Evolutionary conservation across 176 grass and related monocot genomes (phyloP).

Genomic region (Leersia perrieri): DNA sequence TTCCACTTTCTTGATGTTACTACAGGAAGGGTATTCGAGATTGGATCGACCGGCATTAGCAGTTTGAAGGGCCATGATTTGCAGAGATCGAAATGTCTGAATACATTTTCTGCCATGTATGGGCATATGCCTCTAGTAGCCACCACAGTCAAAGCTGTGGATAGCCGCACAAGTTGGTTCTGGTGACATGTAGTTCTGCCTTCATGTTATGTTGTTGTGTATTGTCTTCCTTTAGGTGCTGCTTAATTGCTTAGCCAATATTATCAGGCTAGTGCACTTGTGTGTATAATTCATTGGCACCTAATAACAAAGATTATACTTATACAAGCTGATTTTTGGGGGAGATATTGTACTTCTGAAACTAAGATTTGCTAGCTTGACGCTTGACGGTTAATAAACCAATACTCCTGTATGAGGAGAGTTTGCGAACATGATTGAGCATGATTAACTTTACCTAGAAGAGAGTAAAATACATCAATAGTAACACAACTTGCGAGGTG

Average conservation of each 20-base stretch:
- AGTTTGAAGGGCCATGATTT: constrained; percentile 64
- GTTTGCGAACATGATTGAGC: too few relatives aligned
- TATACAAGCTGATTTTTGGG: constrained; percentile 9
- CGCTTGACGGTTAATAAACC: too few relatives aligned
- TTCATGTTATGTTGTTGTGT: not conserved
- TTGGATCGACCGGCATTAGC: constrained; percentile 84
- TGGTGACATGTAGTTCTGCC: constrained; percentile 57
- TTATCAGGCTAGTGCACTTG: constrained; percentile 20
- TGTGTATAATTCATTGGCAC: constrained; percentile 39
- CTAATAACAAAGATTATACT: constrained; percentile 1
- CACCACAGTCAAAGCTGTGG: constrained; percentile 70
- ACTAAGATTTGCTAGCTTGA: too few relatives aligned
- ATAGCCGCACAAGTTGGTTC: constrained; percentile 72
- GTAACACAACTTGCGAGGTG: too few relatives aligned
- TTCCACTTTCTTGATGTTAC: not conserved
- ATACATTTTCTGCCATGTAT: constrained; percentile 68
- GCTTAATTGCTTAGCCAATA: constrained; percentile 18
- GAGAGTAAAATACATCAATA: too few relatives aligned
- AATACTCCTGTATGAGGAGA: too few relatives aligned
- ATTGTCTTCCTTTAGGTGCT: not conserved
- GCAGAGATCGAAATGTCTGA: constrained; percentile 70
- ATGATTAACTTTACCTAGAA: too few relatives aligned
- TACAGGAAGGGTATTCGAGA: constrained; percentile 87
- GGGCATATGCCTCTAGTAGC: constrained; percentile 81
- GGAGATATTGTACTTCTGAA: not conserved